phyloP scores from a whole-genome alignment of 164 flowering plant species.

The Magnolia changhungtana region DNA sequence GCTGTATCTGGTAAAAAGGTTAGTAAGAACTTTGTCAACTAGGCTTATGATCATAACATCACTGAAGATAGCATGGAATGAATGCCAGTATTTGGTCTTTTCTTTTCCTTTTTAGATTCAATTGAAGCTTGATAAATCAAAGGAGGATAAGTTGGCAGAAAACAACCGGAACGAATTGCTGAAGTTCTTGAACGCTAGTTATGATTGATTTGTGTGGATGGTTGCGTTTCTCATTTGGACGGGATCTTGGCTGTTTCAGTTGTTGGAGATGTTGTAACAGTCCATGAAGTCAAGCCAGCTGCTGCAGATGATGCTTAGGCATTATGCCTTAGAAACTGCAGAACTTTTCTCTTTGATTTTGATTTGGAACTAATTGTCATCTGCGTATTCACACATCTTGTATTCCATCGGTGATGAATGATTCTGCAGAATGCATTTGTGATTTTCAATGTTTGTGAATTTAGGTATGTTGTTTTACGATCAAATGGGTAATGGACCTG shows the following conservation, averaged over 20 bases:
- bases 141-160: conserved; percentile 90
- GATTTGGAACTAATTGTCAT: not conserved
- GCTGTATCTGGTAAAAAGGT: conserved; percentile 98
- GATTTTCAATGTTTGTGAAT: too few relatives aligned
- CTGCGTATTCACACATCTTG: not conserved
- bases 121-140: conserved; percentile 88
- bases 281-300: not conserved
- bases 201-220: conserved; percentile 45
- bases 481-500: too few relatives aligned
- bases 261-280: not conserved
- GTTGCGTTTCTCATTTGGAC: not conserved
- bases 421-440: not conserved
- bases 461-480: too few relatives aligned
- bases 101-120: conserved; percentile 45
- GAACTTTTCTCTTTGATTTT: not conserved
- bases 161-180: conserved; percentile 79
- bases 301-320: not conserved
- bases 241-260: not conserved
- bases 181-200: conserved; percentile 94
- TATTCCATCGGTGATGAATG: not conserved
- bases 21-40: not conserved
- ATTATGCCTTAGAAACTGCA: not conserved
- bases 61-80: not conserved
- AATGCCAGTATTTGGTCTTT: not conserved
- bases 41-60: not conserved